Evolutionary conservation across 768 basidiomycete genomes (phyloP).

Genomic region (Trametes maxima): DNA sequence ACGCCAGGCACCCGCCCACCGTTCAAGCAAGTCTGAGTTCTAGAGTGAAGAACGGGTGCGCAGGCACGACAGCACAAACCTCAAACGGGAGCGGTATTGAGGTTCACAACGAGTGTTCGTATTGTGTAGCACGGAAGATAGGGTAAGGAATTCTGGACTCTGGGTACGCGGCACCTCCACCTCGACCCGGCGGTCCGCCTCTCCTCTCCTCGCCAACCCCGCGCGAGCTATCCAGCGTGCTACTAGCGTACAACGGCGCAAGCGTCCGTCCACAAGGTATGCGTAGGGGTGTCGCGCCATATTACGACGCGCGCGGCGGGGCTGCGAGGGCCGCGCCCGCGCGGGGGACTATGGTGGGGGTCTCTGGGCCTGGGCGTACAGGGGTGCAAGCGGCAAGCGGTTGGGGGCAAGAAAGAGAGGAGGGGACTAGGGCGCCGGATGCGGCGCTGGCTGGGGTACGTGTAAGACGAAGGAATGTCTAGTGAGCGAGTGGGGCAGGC

Average conservation of each 20-base stretch:
- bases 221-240: constrained; percentile 10
- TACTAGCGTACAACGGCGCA: constrained; percentile 11
- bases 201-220: neutral
- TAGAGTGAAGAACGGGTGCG: no score
- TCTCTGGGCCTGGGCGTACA: constrained; percentile 4
- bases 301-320: constrained; percentile 10
- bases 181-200: neutral
- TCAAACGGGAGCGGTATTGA: neutral
- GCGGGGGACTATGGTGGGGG: constrained; percentile 6
- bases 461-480: constrained; percentile 24
- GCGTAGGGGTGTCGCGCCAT: constrained; percentile 3
- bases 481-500: constrained; percentile 10
- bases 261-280: neutral
- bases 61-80: no score
- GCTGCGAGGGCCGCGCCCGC: neutral
- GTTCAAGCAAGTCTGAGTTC: no score
- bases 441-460: constrained; percentile 4
- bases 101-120: constrained; percentile 8
- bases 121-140: constrained; percentile 11
- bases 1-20: no score
- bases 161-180: constrained; percentile 14
- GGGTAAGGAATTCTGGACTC: constrained; percentile 5
- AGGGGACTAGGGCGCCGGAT: constrained; percentile 8
- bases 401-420: neutral
- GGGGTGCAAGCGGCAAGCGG: neutral